A percentile compares a stretch with the other conserved stretches of the same genome.
Evolutionary conservation across 2,329 filamentous ascomycete species (phyloP).

Genomic region (Mollisiaceae sp.): DNA sequence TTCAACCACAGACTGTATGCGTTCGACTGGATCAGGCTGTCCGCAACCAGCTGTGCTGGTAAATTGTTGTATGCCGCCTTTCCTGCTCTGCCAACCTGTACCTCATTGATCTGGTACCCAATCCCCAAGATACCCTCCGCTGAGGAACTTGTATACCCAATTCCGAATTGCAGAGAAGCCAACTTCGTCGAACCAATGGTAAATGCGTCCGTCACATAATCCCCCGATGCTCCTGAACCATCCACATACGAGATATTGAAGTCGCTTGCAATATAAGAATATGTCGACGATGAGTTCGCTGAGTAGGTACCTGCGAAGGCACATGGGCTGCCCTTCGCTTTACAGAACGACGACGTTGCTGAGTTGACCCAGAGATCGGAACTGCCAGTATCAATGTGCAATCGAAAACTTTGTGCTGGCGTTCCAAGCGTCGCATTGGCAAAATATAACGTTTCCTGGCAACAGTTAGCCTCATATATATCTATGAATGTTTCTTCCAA

Average conservation of each 20-base stretch:
- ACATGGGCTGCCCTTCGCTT: constrained; percentile 56
- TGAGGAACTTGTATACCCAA: constrained; percentile 68
- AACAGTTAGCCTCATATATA: constrained; percentile 31
- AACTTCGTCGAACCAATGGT: constrained; percentile 60
- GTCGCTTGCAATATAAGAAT: constrained; percentile 70
- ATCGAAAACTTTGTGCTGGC: constrained; percentile 59
- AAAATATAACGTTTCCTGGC: constrained; percentile 66
- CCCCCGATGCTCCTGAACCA: constrained; percentile 75
- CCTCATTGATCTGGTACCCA: constrained; percentile 81
- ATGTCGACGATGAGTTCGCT: constrained; percentile 76
- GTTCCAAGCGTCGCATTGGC: constrained; percentile 68
- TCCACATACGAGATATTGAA: constrained; percentile 93
- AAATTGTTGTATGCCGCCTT: constrained; percentile 68
- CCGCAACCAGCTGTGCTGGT: constrained; percentile 65
- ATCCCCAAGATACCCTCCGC: constrained; percentile 82
- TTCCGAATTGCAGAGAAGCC: constrained; percentile 69
- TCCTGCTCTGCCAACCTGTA: constrained; percentile 64
- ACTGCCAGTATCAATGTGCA: constrained; percentile 72
- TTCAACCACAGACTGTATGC: constrained; percentile 80
- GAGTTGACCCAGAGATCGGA: constrained; percentile 76
- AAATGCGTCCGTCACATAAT: constrained; percentile 80
- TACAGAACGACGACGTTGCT: constrained; percentile 64
- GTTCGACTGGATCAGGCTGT: constrained; percentile 65
- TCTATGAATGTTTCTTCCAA: neutral
- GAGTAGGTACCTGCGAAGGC: constrained; percentile 67